Percentiles rank a stretch among this genome's conserved stretches.
Conservation (phyloP, 1,284 basidiomycete species). For the Schizopora paradoxa region DNA sequence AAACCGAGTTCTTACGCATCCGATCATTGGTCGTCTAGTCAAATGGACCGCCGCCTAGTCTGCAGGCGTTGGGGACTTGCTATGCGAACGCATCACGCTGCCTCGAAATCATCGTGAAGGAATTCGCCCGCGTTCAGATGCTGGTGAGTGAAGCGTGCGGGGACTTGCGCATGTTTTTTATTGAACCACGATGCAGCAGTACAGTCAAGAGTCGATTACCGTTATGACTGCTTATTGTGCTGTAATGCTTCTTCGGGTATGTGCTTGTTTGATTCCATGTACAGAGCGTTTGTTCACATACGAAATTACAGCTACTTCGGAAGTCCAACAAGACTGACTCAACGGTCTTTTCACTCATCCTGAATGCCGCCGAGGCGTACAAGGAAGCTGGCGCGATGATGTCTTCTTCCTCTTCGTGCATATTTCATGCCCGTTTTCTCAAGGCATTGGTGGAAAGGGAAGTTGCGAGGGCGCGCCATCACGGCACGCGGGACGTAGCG, state of each 20-base stretch:
- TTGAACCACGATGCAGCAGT: slow-evolving; percentile 49
- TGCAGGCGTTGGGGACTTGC: slow-evolving; percentile 66
- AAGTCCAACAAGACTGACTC: slow-evolving; percentile 50
- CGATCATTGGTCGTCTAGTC: slow-evolving; percentile 15
- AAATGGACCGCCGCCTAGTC: slow-evolving; percentile 46
- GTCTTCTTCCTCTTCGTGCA: slow-evolving; percentile 54
- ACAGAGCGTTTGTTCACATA: background rate
- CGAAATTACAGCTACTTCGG: slow-evolving; percentile 50
- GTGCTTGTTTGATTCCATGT: slow-evolving; percentile 17
- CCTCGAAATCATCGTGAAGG: slow-evolving; percentile 61
- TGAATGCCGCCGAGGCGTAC: slow-evolving; percentile 68
- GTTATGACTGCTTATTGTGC: slow-evolving; percentile 82
- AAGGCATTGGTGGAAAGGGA: slow-evolving; percentile 63
- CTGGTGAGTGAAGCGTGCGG: slow-evolving; percentile 45
- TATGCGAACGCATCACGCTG: slow-evolving; percentile 65
- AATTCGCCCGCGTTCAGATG: slow-evolving; percentile 69
- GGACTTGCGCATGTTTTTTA: slow-evolving; percentile 1
- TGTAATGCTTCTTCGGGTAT: slow-evolving; percentile 67
- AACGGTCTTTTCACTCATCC: slow-evolving; percentile 60
- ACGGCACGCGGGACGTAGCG: no score
- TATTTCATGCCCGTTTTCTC: slow-evolving; percentile 72
- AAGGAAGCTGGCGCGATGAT: slow-evolving; percentile 58
- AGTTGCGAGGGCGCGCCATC: slow-evolving; percentile 45
- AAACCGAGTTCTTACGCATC: slow-evolving; percentile 1
- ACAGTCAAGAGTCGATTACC: slow-evolving; percentile 75